Evolutionary conservation across 805 yeast genomes (phyloP).

Genomic region (Cyberlindnera maritima): DNA sequence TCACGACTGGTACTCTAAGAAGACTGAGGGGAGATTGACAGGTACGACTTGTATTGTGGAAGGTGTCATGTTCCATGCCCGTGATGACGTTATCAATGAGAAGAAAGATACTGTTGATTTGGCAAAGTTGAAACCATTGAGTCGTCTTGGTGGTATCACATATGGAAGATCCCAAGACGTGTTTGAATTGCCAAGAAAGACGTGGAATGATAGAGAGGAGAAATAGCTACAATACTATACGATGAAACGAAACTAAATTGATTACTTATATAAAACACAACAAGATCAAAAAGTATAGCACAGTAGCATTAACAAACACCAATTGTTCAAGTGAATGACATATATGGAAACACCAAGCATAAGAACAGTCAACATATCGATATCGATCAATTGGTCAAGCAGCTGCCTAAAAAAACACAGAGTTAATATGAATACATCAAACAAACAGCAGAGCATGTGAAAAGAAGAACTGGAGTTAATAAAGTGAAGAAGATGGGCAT

Average conservation of each 20-base stretch:
- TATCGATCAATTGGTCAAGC: no score
- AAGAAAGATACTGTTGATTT: conserved; percentile 40
- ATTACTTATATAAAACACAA: not conserved
- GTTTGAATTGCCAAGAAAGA: conserved; percentile 23
- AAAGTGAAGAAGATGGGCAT: no score
- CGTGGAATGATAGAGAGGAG: conserved; percentile 5
- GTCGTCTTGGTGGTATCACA: conserved; percentile 51
- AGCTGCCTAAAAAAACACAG: no score
- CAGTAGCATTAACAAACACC: not conserved
- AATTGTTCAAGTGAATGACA: no score
- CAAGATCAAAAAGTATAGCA: not conserved
- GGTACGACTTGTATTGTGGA: conserved; percentile 47
- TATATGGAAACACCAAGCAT: no score
- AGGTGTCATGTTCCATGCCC: conserved; percentile 54
- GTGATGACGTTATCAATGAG: conserved; percentile 51
- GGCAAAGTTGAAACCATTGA: conserved; percentile 48
- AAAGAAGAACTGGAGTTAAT: no score
- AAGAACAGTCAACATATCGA: no score
- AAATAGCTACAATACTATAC: not conserved
- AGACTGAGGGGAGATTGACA: conserved; percentile 28
- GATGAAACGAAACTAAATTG: not conserved
- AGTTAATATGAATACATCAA: no score
- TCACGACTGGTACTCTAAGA: conserved; percentile 44
- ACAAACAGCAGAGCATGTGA: no score
- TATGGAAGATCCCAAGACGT: conserved; percentile 46